Percentiles rank a stretch among this genome's conserved stretches.
Conservation (phyloP, 495 filamentous ascomycete species). For the Penicillium coffeae region DNA sequence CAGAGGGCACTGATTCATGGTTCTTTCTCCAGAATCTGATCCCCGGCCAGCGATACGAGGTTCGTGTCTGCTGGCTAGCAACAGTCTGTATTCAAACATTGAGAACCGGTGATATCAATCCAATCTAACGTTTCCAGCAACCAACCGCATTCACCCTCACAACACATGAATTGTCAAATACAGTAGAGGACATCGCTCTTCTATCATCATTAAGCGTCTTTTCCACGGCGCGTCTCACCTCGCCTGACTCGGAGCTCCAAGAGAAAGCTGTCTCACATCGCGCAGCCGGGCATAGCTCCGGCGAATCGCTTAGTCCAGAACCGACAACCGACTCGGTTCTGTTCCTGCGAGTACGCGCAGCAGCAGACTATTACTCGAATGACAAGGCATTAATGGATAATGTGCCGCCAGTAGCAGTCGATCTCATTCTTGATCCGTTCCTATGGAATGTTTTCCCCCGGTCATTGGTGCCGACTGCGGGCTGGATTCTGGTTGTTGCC, state of each 20-base stretch:
- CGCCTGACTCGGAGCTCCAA: slow-evolving; percentile 13
- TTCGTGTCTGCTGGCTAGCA: slow-evolving; percentile 90
- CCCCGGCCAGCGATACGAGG: slow-evolving; percentile 78
- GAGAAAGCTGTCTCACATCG: slow-evolving; percentile 13
- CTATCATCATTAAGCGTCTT: slow-evolving; percentile 61
- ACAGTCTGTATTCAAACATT: slow-evolving; percentile 57
- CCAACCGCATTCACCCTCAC: slow-evolving; percentile 75
- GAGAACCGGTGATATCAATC: background rate
- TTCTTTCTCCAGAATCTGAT: slow-evolving; percentile 72
- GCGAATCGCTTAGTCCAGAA: slow-evolving; percentile 11
- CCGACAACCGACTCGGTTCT: slow-evolving; percentile 53
- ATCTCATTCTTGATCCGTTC: slow-evolving; percentile 88
- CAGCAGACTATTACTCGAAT: slow-evolving; percentile 78
- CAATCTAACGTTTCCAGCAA: slow-evolving; percentile 56
- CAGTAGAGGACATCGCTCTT: slow-evolving; percentile 57
- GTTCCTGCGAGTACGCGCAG: slow-evolving; percentile 72
- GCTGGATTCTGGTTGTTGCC: slow-evolving; percentile 56
- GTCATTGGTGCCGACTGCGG: slow-evolving; percentile 63
- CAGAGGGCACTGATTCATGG: slow-evolving; percentile 71
- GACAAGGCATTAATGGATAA: slow-evolving; percentile 70
- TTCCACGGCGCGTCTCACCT: slow-evolving; percentile 48
- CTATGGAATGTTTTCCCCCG: slow-evolving; percentile 66
- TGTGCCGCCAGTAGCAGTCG: slow-evolving; percentile 70
- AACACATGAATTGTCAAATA: slow-evolving; percentile 54
- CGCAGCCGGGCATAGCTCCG: background rate